phyloP scores from a whole-genome alignment of 495 filamentous ascomycete species.

The Lasiosphaeria miniovina region DNA sequence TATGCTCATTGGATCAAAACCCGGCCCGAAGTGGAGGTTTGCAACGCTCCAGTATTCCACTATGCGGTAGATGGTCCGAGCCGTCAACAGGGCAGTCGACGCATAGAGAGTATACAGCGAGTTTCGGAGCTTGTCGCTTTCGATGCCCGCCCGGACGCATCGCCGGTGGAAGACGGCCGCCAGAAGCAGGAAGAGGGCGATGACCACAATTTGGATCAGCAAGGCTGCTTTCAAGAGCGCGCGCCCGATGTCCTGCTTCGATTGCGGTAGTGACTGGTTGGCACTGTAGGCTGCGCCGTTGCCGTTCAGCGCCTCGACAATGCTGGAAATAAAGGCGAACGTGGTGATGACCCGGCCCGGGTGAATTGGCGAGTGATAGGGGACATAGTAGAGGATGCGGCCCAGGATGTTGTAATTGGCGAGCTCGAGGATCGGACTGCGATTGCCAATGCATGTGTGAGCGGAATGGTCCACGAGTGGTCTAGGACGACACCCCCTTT shows the following conservation, averaged over 20 bases:
- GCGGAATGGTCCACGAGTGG: background rate
- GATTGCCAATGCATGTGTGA: too few relatives aligned
- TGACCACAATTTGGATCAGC: constrained; percentile 63
- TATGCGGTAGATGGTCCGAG: constrained; percentile 64
- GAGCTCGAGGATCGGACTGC: constrained; percentile 67
- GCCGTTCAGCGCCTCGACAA: constrained; percentile 66
- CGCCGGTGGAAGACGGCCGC: constrained; percentile 58
- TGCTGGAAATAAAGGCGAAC: constrained; percentile 61
- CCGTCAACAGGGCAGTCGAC: constrained; percentile 57
- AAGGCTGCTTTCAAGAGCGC: constrained; percentile 63
- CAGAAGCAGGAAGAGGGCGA: constrained; percentile 58
- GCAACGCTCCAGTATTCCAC: constrained; percentile 57
- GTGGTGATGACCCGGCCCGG: constrained; percentile 73
- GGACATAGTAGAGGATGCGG: constrained; percentile 74
- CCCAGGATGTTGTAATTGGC: constrained; percentile 76
- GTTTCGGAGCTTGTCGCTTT: constrained; percentile 54
- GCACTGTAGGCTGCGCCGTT: constrained; percentile 63
- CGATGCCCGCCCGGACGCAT: constrained; percentile 51
- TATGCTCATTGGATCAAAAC: constrained; percentile 30
- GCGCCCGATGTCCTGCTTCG: constrained; percentile 51
- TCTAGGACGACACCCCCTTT: background rate
- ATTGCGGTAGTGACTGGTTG: constrained; percentile 46
- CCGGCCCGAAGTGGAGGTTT: constrained; percentile 28
- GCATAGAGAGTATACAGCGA: constrained; percentile 60
- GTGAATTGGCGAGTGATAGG: constrained; percentile 73